These are phyloP conservation scores for Backusella morwellensis DNA, from an alignment of 192 early-diverging fungal genomes.

Conservation along the genomic window DNA sequence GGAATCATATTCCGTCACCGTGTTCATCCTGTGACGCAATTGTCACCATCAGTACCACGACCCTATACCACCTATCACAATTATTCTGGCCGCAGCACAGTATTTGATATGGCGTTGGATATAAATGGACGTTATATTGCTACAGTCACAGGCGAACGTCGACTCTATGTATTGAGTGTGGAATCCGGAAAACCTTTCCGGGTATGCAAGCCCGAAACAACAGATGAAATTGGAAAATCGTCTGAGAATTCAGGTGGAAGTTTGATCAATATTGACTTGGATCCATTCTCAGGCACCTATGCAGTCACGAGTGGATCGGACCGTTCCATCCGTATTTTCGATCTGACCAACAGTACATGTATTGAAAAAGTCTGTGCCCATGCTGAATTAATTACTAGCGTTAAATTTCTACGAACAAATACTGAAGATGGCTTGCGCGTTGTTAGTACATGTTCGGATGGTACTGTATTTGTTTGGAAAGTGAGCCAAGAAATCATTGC, in stretches of 20 bases:
- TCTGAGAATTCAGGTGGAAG: slow-evolving; percentile 49
- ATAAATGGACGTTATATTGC: slow-evolving; percentile 52
- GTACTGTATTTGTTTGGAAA: slow-evolving; percentile 76
- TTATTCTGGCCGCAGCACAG: slow-evolving; percentile 62
- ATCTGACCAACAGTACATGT: slow-evolving; percentile 59
- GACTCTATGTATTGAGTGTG: slow-evolving; percentile 58
- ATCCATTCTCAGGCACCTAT: slow-evolving; percentile 64
- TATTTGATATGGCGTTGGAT: slow-evolving; percentile 73
- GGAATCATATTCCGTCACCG: slow-evolving; percentile 68
- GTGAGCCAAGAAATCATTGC: slow-evolving; percentile 47
- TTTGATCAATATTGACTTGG: slow-evolving; percentile 61
- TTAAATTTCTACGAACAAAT: slow-evolving; percentile 50
- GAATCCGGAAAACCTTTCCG: slow-evolving; percentile 65
- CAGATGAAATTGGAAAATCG: slow-evolving; percentile 33
- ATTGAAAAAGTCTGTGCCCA: slow-evolving; percentile 63
- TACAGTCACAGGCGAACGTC: slow-evolving; percentile 68
- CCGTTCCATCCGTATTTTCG: slow-evolving; percentile 69
- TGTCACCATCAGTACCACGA: neutral
- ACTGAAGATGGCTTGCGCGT: slow-evolving; percentile 36
- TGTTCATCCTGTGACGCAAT: slow-evolving; percentile 37
- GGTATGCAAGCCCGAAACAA: slow-evolving; percentile 56
- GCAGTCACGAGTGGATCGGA: slow-evolving; percentile 65
- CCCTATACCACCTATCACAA: slow-evolving; percentile 63
- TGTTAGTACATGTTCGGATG: slow-evolving; percentile 70
- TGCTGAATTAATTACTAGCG: slow-evolving; percentile 69